phyloP scores from a whole-genome alignment of 2,329 filamentous ascomycete genomes.

The Hirsutella thompsonii region DNA sequence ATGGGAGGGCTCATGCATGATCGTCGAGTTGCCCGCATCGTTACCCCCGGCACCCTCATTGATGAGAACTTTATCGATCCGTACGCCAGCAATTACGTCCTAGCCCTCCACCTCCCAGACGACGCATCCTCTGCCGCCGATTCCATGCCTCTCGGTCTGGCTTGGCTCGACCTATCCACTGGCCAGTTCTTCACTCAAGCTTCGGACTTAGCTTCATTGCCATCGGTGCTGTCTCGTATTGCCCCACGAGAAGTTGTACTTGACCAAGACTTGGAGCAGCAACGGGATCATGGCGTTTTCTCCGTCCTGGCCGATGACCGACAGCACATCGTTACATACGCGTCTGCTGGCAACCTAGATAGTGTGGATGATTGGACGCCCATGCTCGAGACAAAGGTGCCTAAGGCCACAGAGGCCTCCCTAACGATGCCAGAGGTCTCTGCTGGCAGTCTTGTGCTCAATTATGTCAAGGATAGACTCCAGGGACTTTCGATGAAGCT shows the following conservation, averaged over 20 bases:
- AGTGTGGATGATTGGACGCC: conserved; percentile 54
- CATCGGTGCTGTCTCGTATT: conserved; percentile 74
- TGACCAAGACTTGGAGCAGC: conserved; percentile 46
- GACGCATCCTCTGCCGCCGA: conserved; percentile 2
- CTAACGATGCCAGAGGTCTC: conserved; percentile 60
- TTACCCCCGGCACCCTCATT: conserved; percentile 90
- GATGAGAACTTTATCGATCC: conserved; percentile 97
- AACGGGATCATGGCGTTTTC: conserved; percentile 49
- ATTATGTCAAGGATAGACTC: conserved; percentile 71
- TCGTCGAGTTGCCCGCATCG: conserved; percentile 70
- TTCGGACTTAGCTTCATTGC: conserved; percentile 55
- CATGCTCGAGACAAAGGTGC: conserved; percentile 64
- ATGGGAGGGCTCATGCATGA: conserved; percentile 73
- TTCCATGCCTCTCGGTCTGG: conserved; percentile 50
- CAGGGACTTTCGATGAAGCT: conserved; percentile 69
- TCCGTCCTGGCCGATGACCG: conserved; percentile 62
- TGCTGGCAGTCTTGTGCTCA: conserved; percentile 69
- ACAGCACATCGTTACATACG: conserved; percentile 65
- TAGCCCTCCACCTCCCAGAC: conserved; percentile 54
- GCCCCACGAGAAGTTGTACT: conserved; percentile 76
- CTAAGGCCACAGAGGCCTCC: conserved; percentile 31
- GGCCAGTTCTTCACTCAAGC: conserved; percentile 84
- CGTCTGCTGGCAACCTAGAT: conserved; percentile 31
- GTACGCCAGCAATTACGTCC: conserved; percentile 83
- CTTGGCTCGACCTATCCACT: conserved; percentile 92